Evolutionary conservation across 1,139 yeast species (phyloP).

Genomic region (Geotrichum cucujoidarum): DNA sequence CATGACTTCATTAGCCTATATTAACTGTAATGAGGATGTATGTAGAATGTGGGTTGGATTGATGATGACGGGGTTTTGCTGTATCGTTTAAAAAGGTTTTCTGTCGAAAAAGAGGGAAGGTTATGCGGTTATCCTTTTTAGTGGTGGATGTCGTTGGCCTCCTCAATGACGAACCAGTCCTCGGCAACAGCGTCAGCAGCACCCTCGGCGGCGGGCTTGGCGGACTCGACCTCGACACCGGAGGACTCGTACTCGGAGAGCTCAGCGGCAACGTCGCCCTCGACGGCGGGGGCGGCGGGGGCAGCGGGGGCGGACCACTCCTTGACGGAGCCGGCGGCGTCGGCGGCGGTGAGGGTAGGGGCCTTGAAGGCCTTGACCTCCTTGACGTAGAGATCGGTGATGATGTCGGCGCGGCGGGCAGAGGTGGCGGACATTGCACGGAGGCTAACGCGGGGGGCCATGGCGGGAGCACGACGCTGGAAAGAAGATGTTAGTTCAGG

Average conservation of each 20-base stretch:
- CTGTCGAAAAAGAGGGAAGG: too few species aligned
- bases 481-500: too few species aligned
- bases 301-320: conserved; percentile 75
- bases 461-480: conserved; percentile 17
- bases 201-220: conserved; percentile 43
- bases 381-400: conserved; percentile 81
- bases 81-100: too few species aligned
- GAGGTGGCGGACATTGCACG: conserved; percentile 19
- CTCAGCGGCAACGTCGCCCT: conserved; percentile 66
- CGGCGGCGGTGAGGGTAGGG: conserved; percentile 64
- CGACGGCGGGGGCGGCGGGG: conserved; percentile 68
- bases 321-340: conserved; percentile 74
- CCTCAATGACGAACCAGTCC: conserved; percentile 67
- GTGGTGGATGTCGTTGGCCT: conserved; percentile 58
- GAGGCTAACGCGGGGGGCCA: conserved; percentile 10
- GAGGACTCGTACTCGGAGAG: conserved; percentile 69
- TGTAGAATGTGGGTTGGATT: too few species aligned
- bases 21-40: too few species aligned
- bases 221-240: conserved; percentile 63
- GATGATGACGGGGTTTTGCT: too few species aligned
- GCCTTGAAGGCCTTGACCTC: conserved; percentile 89
- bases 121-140: too few species aligned
- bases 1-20: too few species aligned
- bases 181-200: conserved; percentile 40
- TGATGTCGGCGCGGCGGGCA: conserved; percentile 44